Evolutionary conservation across 495 filamentous ascomycete genomes (phyloP).

Genomic region (Lasiosphaeria hispida): DNA sequence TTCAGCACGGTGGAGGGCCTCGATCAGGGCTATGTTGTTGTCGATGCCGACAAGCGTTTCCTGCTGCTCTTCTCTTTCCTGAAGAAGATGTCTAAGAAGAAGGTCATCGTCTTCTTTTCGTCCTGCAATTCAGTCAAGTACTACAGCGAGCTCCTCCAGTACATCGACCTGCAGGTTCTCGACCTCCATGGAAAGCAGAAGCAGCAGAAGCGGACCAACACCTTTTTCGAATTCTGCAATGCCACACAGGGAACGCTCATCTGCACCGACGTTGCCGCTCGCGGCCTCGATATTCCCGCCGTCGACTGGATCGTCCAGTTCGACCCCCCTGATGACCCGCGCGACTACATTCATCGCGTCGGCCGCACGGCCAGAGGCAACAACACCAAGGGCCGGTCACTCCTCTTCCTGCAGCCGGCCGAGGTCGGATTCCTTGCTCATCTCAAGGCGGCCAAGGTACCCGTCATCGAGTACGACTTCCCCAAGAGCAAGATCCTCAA

Average conservation of each 20-base stretch:
- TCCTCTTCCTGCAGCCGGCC: slow-evolving; percentile 89
- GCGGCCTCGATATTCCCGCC: slow-evolving; percentile 88
- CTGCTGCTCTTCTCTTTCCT: slow-evolving; percentile 93
- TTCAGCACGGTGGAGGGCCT: slow-evolving; percentile 79
- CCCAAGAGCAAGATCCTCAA: slow-evolving; percentile 88
- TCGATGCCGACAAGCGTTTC: slow-evolving; percentile 91
- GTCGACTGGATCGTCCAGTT: slow-evolving; percentile 97
- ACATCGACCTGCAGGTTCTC: slow-evolving; percentile 92
- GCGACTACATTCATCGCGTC: slow-evolving; percentile 95
- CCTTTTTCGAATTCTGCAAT: slow-evolving; percentile 98
- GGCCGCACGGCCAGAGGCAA: slow-evolving; percentile 89
- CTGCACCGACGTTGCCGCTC: slow-evolving; percentile 93
- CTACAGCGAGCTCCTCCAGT: slow-evolving; percentile 89
- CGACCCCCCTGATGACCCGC: slow-evolving; percentile 87
- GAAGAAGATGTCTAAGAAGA: slow-evolving; percentile 85
- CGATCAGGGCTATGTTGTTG: slow-evolving; percentile 93
- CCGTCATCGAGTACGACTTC: slow-evolving; percentile 95
- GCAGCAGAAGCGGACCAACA: slow-evolving; percentile 94
- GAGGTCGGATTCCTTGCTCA: slow-evolving; percentile 92
- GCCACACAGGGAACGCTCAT: slow-evolving; percentile 85
- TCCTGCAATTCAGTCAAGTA: slow-evolving; percentile 94
- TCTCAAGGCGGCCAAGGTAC: slow-evolving; percentile 87
- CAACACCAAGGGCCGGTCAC: slow-evolving; percentile 75
- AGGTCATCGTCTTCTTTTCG: slow-evolving; percentile 95
- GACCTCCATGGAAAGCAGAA: slow-evolving; percentile 92